Evolutionary conservation across 805 yeast species (phyloP).

Genomic region (Cyberlindnera samutprakarnensis): DNA sequence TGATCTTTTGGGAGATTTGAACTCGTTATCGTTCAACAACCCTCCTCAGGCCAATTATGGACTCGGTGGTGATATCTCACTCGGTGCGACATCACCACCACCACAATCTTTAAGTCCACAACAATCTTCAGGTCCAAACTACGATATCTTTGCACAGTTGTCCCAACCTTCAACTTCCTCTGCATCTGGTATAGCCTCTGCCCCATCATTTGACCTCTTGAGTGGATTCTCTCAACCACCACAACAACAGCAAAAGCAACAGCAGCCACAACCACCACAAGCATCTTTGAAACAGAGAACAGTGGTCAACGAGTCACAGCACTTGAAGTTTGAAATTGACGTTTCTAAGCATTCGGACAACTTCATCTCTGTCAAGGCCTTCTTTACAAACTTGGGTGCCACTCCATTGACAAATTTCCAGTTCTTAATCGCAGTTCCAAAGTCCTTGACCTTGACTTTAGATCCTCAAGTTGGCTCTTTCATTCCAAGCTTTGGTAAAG

Average conservation of each 20-base stretch:
- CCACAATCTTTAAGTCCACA: constrained; percentile 6
- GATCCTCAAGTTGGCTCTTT: constrained; percentile 53
- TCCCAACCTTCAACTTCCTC: constrained; percentile 10
- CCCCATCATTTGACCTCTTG: constrained; percentile 16
- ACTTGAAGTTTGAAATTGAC: constrained; percentile 43
- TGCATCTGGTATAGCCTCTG: constrained; percentile 12
- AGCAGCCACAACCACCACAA: constrained; percentile 10
- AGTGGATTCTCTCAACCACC: constrained; percentile 13
- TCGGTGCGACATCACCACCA: constrained; percentile 26
- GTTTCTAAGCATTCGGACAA: constrained; percentile 29
- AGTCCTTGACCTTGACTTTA: constrained; percentile 46
- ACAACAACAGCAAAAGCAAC: constrained; percentile 2
- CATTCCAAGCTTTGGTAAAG: constrained; percentile 38
- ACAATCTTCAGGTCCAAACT: constrained; percentile 17
- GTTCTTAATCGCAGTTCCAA: constrained; percentile 67
- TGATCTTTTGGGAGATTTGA: constrained; percentile 69
- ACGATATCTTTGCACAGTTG: constrained; percentile 18
- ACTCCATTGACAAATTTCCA: constrained; percentile 42
- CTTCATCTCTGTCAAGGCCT: constrained; percentile 36
- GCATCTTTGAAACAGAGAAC: constrained; percentile 20
- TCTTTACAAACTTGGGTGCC: constrained; percentile 43
- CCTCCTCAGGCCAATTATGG: constrained; percentile 28
- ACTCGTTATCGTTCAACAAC: constrained; percentile 41
- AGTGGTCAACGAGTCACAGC: constrained; percentile 35
- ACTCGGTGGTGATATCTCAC: constrained; percentile 43